Conservation (phyloP, 2,329 filamentous ascomycete genomes). For the Cladosporium sphaerospermum region DNA sequence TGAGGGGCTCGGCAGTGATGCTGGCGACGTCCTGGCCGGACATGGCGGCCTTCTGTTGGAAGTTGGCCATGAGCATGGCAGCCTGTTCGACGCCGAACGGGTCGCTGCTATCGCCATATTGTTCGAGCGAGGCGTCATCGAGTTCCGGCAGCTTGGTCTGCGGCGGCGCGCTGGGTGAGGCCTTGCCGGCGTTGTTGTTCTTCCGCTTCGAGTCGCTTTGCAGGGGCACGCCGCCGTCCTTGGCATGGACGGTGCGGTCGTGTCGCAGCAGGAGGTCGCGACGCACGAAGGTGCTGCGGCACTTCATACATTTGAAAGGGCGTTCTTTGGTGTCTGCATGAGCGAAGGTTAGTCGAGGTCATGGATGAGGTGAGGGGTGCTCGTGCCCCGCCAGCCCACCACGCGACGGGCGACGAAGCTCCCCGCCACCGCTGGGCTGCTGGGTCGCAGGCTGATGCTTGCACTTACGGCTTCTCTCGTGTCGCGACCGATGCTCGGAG, state of each 20-base stretch:
- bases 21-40: conserved; percentile 54
- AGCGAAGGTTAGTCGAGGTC: not conserved
- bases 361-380: conserved; percentile 6
- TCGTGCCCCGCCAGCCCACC: conserved; percentile 22
- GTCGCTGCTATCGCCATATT: conserved; percentile 82
- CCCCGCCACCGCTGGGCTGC: conserved; percentile 12
- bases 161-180: conserved; percentile 52
- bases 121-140: conserved; percentile 80
- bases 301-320: conserved; percentile 98
- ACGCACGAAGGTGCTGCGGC: conserved; percentile 94
- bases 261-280: conserved; percentile 93
- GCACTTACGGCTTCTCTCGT: conserved; percentile 94
- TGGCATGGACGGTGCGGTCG: conserved; percentile 96
- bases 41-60: conserved; percentile 86
- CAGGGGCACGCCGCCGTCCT: conserved; percentile 89
- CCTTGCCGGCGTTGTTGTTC: conserved; percentile 22
- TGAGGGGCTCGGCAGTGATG: conserved; percentile 57
- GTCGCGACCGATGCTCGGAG: conserved; percentile 92
- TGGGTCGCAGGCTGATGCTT: conserved; percentile 10
- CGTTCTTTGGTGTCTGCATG: conserved; percentile 88
- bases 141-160: conserved; percentile 66
- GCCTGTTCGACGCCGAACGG: conserved; percentile 95
- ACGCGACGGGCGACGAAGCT: conserved; percentile 14
- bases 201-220: conserved; percentile 92
- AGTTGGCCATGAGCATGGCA: conserved; percentile 96